Percentiles rank a stretch among this genome's conserved stretches.
These are phyloP conservation scores for Pythium dissimile DNA, from an alignment of 352 stramenopile species.

Conservation along the genomic window DNA sequence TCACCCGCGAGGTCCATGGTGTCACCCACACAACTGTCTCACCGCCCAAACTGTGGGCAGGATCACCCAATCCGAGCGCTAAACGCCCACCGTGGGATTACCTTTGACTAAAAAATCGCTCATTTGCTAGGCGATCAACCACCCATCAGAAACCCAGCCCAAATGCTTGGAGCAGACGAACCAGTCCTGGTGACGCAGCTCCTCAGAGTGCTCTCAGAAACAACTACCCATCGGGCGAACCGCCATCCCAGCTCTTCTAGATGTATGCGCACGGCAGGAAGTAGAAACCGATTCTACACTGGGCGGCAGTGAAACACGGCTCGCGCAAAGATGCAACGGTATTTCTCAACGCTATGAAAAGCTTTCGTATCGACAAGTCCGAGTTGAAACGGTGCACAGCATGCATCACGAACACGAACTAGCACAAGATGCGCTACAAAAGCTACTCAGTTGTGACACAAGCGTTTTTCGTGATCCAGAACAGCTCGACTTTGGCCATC, in stretches of 20 bases:
- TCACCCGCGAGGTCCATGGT: too few species aligned
- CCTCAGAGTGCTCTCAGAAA: background rate
- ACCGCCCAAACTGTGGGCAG: too few species aligned
- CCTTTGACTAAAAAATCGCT: too few species aligned
- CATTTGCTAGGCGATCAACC: too few species aligned
- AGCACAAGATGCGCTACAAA: background rate
- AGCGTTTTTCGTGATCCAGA: background rate
- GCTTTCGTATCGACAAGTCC: background rate
- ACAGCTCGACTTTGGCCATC: background rate
- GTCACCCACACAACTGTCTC: too few species aligned
- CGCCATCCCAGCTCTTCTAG: background rate
- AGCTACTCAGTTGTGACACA: background rate
- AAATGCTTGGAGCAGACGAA: background rate
- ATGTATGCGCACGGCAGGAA: background rate
- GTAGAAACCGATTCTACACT: background rate
- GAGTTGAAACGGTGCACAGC: background rate
- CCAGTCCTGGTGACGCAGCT: background rate
- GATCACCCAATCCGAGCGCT: too few species aligned
- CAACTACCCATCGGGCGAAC: background rate
- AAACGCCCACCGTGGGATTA: too few species aligned
- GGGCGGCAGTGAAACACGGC: background rate
- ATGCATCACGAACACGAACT: background rate
- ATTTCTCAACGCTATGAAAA: conserved; percentile 1
- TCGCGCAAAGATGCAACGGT: background rate
- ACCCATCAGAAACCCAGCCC: too few species aligned